Evolutionary conservation across 176 grass and related monocot genomes (phyloP).

Genomic region (Rhynchospora pubera): DNA sequence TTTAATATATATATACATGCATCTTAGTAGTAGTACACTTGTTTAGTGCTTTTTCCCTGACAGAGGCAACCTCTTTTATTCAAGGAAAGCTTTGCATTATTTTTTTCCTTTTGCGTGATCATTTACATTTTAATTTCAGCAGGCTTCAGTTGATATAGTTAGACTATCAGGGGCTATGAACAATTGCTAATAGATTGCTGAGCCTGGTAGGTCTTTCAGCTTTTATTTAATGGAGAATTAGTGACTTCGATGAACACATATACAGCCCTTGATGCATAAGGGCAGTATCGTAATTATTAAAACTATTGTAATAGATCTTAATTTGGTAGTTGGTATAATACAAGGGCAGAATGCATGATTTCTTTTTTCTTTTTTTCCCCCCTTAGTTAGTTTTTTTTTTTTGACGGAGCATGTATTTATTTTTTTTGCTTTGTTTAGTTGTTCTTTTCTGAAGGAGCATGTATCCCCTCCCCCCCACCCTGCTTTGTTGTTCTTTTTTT

Average conservation of each 20-base stretch:
- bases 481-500: too few relatives aligned
- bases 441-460: too few relatives aligned
- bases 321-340: background rate
- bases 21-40: too few relatives aligned
- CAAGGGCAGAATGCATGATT: too few relatives aligned
- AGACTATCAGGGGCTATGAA: background rate
- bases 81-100: too few relatives aligned
- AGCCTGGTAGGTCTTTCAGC: background rate
- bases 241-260: background rate
- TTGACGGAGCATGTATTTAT: too few relatives aligned
- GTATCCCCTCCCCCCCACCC: too few relatives aligned
- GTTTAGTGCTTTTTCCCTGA: too few relatives aligned
- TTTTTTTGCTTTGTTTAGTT: too few relatives aligned
- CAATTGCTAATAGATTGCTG: background rate
- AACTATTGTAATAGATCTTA: background rate
- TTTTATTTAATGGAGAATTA: background rate
- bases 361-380: too few relatives aligned
- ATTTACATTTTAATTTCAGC: background rate
- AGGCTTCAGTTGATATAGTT: constrained; percentile 1
- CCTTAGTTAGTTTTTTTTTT: too few relatives aligned
- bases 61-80: too few relatives aligned
- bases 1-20: background rate
- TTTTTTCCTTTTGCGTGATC: background rate
- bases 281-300: background rate
- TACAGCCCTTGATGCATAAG: background rate